Conservation (phyloP, 495 filamentous ascomycete genomes). For the Hamigera avellanea region DNA sequence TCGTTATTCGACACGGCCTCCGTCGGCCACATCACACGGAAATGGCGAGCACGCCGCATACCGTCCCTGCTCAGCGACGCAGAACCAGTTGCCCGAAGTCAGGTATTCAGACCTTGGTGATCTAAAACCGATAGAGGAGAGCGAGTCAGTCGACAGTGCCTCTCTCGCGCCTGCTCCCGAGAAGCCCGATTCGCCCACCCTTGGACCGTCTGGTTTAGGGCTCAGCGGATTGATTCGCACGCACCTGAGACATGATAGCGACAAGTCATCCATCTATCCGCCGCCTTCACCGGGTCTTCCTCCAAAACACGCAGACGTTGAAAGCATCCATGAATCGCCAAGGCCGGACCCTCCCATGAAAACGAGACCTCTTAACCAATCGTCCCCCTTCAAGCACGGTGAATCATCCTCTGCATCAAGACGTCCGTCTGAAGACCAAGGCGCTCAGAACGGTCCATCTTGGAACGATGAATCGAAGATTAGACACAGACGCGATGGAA, state of each 20-base stretch:
- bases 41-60: conserved; percentile 23
- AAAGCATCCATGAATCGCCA: background rate
- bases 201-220: conserved; percentile 53
- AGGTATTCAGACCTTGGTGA: conserved; percentile 31
- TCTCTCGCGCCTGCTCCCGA: conserved; percentile 13
- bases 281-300: conserved; percentile 29
- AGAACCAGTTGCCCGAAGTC: conserved; percentile 27
- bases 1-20: conserved; percentile 10
- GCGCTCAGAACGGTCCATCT: conserved; percentile 17
- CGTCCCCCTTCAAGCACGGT: conserved; percentile 1
- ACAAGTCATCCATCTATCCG: conserved; percentile 64
- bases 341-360: background rate
- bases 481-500: conserved; percentile 39
- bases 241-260: conserved; percentile 76
- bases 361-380: too few species aligned
- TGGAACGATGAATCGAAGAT: conserved; percentile 22
- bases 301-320: conserved; percentile 2
- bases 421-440: conserved; percentile 2
- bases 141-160: conserved; percentile 4
- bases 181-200: conserved; percentile 65
- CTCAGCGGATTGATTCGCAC: conserved; percentile 75
- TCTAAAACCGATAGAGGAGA: conserved; percentile 33
- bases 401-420: conserved; percentile 8
- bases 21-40: conserved; percentile 14
- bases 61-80: conserved; percentile 12